These are phyloP conservation scores for Lactifluus subvellereus DNA, from an alignment of 768 basidiomycete species.

Conservation along the genomic window DNA sequence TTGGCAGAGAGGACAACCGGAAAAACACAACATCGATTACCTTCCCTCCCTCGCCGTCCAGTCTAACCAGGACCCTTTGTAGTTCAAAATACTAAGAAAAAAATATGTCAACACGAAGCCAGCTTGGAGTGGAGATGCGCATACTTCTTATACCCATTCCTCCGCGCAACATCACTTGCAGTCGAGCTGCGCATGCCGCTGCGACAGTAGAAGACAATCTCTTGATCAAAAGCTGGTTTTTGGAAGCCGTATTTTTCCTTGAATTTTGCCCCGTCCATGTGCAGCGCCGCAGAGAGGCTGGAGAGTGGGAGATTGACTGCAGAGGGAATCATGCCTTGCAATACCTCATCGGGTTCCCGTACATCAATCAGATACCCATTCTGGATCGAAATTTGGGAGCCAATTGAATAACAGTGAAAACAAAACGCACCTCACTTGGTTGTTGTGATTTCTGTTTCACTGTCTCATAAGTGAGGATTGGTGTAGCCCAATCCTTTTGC, in stretches of 20 bases:
- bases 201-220: constrained; percentile 46
- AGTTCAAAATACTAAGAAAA: constrained; percentile 46
- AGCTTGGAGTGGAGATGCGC: neutral
- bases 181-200: constrained; percentile 45
- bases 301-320: constrained; percentile 47
- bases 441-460: constrained; percentile 73
- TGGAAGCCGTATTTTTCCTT: constrained; percentile 32
- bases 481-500: constrained; percentile 73
- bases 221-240: constrained; percentile 36
- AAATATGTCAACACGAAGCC: neutral
- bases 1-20: neutral
- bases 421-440: constrained; percentile 53
- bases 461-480: constrained; percentile 69
- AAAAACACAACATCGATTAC: constrained; percentile 27
- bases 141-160: constrained; percentile 40
- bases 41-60: constrained; percentile 60
- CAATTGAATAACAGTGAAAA: constrained; percentile 17
- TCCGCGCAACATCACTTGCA: constrained; percentile 38
- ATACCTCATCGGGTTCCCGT: constrained; percentile 53
- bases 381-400: constrained; percentile 34
- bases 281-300: constrained; percentile 35
- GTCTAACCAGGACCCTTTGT: constrained; percentile 84
- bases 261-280: constrained; percentile 32
- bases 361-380: constrained; percentile 78
- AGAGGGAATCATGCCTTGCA: constrained; percentile 45